Evolutionary conservation across 768 basidiomycete species (phyloP).

Genomic region (Pisolithus sp.): DNA sequence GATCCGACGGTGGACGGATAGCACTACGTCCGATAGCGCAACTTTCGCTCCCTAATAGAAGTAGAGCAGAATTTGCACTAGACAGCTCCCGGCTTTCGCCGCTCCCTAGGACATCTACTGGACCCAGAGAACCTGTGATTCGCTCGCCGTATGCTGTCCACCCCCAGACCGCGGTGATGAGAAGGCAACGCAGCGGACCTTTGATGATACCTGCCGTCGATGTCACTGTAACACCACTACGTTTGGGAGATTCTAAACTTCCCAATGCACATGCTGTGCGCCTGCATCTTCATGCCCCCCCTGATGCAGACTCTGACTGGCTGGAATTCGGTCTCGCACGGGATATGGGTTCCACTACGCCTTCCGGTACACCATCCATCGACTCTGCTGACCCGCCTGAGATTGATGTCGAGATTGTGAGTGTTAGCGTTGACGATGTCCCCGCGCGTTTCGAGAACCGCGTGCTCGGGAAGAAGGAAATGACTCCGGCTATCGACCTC

Average conservation of each 20-base stretch:
- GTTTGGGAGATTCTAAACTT: constrained; percentile 12
- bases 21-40: constrained; percentile 38
- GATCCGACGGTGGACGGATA: constrained; percentile 56
- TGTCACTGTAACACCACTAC: constrained; percentile 49
- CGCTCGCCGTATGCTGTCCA: constrained; percentile 9
- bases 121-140: constrained; percentile 9
- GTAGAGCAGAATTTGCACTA: constrained; percentile 11
- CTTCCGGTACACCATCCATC: constrained; percentile 2
- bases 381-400: constrained; percentile 30
- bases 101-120: constrained; percentile 16
- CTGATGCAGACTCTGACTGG: constrained; percentile 59
- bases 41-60: constrained; percentile 14
- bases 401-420: constrained; percentile 44
- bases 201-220: constrained; percentile 56
- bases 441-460: constrained; percentile 55
- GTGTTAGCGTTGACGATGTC: constrained; percentile 58
- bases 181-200: constrained; percentile 46
- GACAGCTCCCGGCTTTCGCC: constrained; percentile 17
- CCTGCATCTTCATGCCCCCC: constrained; percentile 48
- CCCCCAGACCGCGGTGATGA: constrained; percentile 27
- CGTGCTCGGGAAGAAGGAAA: constrained; percentile 33
- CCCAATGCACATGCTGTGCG: constrained; percentile 56
- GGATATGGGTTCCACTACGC: constrained; percentile 15
- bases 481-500: constrained; percentile 27
- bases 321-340: constrained; percentile 70